Base-by-base conservation (phyloP, 1,139 yeast species). In the Sugiyamaella pinicola region DNA sequence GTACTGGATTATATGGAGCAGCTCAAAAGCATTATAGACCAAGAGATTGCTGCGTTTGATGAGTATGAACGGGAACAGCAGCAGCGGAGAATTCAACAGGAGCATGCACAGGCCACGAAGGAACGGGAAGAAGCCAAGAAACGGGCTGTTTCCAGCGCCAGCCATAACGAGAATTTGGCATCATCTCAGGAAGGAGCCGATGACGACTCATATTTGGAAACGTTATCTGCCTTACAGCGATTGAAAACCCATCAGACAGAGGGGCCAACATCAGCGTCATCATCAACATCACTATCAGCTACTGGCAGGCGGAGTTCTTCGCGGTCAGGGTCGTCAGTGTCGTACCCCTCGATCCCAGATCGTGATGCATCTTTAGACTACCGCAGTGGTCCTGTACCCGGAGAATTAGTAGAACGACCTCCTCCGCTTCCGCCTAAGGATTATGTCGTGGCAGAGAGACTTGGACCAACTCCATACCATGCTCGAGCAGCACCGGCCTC, bases 1-100 rank as follows among this genome's bases (percentile, higher is more conserved):
- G 71, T 76, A 1, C 65, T 78, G 66, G 63, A 64, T 15, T 68
- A 70, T 34, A 70, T 74, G 55, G 79, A 76, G 56, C 60, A 61
- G 48, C 63, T 77, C 34, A 26, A 73, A 56, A 55, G 56, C 12
- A 59, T 67, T 1, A 57, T 78, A 15, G 68, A 67, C 37, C 67
- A 66, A 46, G 68, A 68, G 45, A 64, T 70, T 45, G 63, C 64
- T 5, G 62, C 59, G 2, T 71, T 66, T 47, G 56, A 54, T 9
- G 31, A 43, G 18, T 13, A 31, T 17, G 35, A 24, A 9, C 18
- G 35, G 50, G 44, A 47, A 29, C 46, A 13, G 50, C 57, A 35
- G 49, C 46, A 13, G 50, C 57, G 38, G 49, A 47, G 21, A 45
- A 41, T 28, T 15, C 50, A 39, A 17, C 22, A 28, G 24, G 53